These are phyloP conservation scores for Exobasidium rhododendri DNA, from an alignment of 1,284 basidiomycete genomes.

Conservation along the genomic window DNA sequence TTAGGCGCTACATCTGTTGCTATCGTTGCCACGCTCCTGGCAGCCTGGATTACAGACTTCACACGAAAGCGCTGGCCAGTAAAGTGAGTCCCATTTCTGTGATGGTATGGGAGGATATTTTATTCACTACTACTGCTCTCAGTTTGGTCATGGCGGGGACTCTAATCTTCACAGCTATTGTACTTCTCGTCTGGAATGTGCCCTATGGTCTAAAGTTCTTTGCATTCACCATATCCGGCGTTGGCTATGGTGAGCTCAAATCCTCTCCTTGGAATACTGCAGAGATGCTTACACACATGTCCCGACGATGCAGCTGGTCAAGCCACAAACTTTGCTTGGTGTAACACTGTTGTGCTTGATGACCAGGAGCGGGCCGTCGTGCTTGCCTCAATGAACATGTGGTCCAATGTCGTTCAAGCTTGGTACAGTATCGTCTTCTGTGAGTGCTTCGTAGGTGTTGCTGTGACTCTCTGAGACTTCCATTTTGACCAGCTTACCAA, in stretches of 20 bases:
- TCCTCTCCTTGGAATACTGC: too few relatives aligned
- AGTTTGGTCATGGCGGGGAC: slow-evolving; percentile 31
- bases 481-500: neutral
- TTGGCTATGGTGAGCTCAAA: slow-evolving; percentile 25
- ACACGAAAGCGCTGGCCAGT: slow-evolving; percentile 21
- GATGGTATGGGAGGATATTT: neutral
- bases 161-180: slow-evolving; percentile 24
- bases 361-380: slow-evolving; percentile 46
- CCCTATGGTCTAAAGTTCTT: slow-evolving; percentile 38
- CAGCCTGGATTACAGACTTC: slow-evolving; percentile 27
- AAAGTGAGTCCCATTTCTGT: slow-evolving; percentile 5
- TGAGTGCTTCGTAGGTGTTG: slow-evolving; percentile 17
- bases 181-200: slow-evolving; percentile 37
- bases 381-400: slow-evolving; percentile 37
- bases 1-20: slow-evolving; percentile 29
- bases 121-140: slow-evolving; percentile 14
- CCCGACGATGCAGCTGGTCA: slow-evolving; percentile 37
- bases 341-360: slow-evolving; percentile 43
- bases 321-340: slow-evolving; percentile 51
- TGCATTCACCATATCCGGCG: slow-evolving; percentile 41
- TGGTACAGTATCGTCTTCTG: slow-evolving; percentile 48
- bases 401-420: slow-evolving; percentile 30
- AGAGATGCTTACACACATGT: too few relatives aligned
- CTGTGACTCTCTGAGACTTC: neutral
- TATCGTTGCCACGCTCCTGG: slow-evolving; percentile 28